Evolutionary conservation across 192 early-diverging fungal species (phyloP), one percentile per base, ranked within the genome.

Genomic region (Entomortierella chlamydospora): DNA sequence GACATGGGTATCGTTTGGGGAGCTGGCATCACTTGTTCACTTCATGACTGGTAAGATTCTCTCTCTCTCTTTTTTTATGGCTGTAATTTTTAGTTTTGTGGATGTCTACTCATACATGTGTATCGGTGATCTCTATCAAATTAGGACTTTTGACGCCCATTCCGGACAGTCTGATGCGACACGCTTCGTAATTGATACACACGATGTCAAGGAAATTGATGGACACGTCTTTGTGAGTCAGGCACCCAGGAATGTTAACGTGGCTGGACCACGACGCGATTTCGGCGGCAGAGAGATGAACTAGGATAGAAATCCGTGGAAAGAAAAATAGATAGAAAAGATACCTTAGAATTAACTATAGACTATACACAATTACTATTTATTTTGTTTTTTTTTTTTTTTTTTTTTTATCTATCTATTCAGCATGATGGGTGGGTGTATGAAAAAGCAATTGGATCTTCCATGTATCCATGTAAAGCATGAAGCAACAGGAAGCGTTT

Each of bases 1-100:
- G n/a, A n/a, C n/a, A n/a, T n/a, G n/a, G n/a, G n/a, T n/a, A 79
- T 79, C 20, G 68, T 79, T 30, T 79, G 76, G 76, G 76, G 76
- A 5, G 76, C 76, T 2, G 76, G 76, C 3, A 52, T 79, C 4
- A 60, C 50, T 29, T 79, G 76, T 31, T 66, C 76, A 10, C 57
- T 79, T 5, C 76, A 79, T 26, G 43, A 59, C 25, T 79, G 76
- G 76, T 79, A 70, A 57, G 13, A 18, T 13, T 23, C 2, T 47
- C 15, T 29, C 6, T 23, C 2, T 47, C 15, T 12, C 4, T 20
- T 20, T 47, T 47, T 20, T 47, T 47, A 12, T 47, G 45, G 15
- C 15, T 11, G 2, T 12, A 12, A 47, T 20, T 47, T 47, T 47
- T 47, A 4, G 15, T 10, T 37, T 37, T 37, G 34, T 37, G 34